Conservation (phyloP, 179 eudicot species). For the Corrigiola litoralis region DNA sequence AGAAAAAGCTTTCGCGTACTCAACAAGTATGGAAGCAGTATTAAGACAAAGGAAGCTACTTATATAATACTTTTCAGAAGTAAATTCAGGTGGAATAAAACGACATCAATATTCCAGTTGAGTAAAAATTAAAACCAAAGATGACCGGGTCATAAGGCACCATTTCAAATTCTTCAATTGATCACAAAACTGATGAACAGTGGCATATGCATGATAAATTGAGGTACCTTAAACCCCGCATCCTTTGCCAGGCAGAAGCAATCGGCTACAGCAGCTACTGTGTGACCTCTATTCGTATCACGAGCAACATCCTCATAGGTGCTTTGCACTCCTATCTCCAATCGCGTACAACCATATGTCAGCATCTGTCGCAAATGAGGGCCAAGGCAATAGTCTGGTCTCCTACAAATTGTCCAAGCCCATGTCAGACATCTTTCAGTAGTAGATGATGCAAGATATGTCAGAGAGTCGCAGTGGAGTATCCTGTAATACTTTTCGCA, state of each 20-base stretch:
- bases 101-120: not conserved
- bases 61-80: not conserved
- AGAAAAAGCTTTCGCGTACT: too few relatives aligned
- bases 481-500: too few relatives aligned
- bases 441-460: not conserved
- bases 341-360: conserved; percentile 85
- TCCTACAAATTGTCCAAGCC: conserved; percentile 38
- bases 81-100: not conserved
- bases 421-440: not conserved
- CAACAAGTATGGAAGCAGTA: too few relatives aligned
- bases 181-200: too few relatives aligned
- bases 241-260: conserved; percentile 97
- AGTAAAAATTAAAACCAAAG: not conserved
- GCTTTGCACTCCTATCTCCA: conserved; percentile 99
- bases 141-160: too few relatives aligned
- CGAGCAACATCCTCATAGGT: conserved; percentile 99
- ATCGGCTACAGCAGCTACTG: conserved; percentile 99
- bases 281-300: conserved; percentile 96
- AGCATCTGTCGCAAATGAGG: conserved; percentile 99
- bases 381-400: conserved; percentile 98
- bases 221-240: conserved; percentile 92
- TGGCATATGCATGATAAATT: not conserved
- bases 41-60: conserved; percentile 1
- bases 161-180: too few relatives aligned
- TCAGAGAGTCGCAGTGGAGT: too few relatives aligned